A percentile compares a stretch with the other conserved stretches of the same genome.
Conservation (phyloP, 148 eudicot genomes). For the Amaranthus hypochondriacus region DNA sequence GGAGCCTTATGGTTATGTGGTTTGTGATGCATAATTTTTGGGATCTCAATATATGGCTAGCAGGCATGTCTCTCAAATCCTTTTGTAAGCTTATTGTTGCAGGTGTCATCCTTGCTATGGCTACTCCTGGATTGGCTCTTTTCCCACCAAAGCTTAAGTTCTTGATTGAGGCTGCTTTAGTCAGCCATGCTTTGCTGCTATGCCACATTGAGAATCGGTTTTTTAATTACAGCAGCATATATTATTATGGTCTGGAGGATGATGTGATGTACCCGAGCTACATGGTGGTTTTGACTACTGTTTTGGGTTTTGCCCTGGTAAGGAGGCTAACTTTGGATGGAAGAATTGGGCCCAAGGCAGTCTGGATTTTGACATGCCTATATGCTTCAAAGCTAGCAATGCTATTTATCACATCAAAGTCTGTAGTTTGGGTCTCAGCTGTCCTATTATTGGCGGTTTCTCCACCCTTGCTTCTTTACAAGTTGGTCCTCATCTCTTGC, state of each 20-base stretch:
- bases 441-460: slow-evolving; percentile 79
- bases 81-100: slow-evolving; percentile 87
- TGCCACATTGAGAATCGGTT: slow-evolving; percentile 92
- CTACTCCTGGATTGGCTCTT: slow-evolving; percentile 86
- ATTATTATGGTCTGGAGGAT: slow-evolving; percentile 84
- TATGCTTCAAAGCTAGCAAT: slow-evolving; percentile 80
- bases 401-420: slow-evolving; percentile 77
- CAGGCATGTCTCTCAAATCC: slow-evolving; percentile 92
- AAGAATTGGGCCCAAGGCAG: slow-evolving; percentile 76
- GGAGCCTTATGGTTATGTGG: slow-evolving; percentile 89
- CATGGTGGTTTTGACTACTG: slow-evolving; percentile 81
- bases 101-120: slow-evolving; percentile 74
- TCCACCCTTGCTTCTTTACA: slow-evolving; percentile 94
- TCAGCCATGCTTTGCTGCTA: slow-evolving; percentile 73
- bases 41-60: slow-evolving; percentile 96
- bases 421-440: slow-evolving; percentile 88
- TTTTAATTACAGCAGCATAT: slow-evolving; percentile 77
- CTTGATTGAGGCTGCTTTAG: slow-evolving; percentile 75
- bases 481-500: slow-evolving; percentile 36
- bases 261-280: slow-evolving; percentile 97
- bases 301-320: slow-evolving; percentile 77
- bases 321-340: slow-evolving; percentile 70
- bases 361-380: slow-evolving; percentile 82
- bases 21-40: slow-evolving; percentile 93
- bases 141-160: slow-evolving; percentile 70